A percentile compares a stretch with the other conserved stretches of the same genome.
These are phyloP conservation scores for Rostrohypoxylon terebratum DNA, from an alignment of 495 filamentous ascomycete species.

Conservation along the genomic window DNA sequence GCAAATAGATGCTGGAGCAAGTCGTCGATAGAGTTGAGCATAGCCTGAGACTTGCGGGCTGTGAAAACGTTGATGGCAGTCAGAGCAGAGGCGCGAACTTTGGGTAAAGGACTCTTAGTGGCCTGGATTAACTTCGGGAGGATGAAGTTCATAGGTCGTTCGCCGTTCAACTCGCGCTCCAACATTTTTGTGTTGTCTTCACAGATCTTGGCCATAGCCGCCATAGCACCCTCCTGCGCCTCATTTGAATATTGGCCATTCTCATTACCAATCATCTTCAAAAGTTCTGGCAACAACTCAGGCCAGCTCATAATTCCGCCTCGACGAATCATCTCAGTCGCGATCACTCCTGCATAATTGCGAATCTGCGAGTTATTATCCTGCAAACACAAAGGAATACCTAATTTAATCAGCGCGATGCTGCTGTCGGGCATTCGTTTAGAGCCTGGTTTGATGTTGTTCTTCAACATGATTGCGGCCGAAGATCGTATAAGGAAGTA, in stretches of 20 bases:
- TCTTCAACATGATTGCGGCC: slow-evolving; percentile 94
- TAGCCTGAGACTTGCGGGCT: slow-evolving; percentile 78
- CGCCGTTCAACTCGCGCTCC: slow-evolving; percentile 85
- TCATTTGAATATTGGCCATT: slow-evolving; percentile 71
- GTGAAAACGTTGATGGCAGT: slow-evolving; percentile 92
- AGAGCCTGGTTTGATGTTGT: slow-evolving; percentile 80
- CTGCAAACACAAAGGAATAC: slow-evolving; percentile 80
- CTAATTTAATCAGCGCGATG: slow-evolving; percentile 79
- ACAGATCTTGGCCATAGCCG: slow-evolving; percentile 91
- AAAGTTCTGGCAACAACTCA: slow-evolving; percentile 82
- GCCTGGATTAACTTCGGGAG: slow-evolving; percentile 93
- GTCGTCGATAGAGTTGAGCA: slow-evolving; percentile 79
- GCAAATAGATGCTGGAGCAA: slow-evolving; percentile 85
- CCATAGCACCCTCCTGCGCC: slow-evolving; percentile 93
- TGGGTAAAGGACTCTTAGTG: slow-evolving; percentile 75
- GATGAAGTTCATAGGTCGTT: slow-evolving; percentile 86
- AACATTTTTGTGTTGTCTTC: slow-evolving; percentile 92
- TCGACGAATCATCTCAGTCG: slow-evolving; percentile 89
- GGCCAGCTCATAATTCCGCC: slow-evolving; percentile 93
- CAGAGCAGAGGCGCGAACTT: slow-evolving; percentile 82
- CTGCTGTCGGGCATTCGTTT: slow-evolving; percentile 76
- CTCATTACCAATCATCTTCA: slow-evolving; percentile 79
- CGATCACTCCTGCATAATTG: slow-evolving; percentile 89
- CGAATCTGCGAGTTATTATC: slow-evolving; percentile 86
- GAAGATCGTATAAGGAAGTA: slow-evolving; percentile 84